phyloP scores from a whole-genome alignment of 2,329 filamentous ascomycete species.

The Aureobasidium musti region DNA sequence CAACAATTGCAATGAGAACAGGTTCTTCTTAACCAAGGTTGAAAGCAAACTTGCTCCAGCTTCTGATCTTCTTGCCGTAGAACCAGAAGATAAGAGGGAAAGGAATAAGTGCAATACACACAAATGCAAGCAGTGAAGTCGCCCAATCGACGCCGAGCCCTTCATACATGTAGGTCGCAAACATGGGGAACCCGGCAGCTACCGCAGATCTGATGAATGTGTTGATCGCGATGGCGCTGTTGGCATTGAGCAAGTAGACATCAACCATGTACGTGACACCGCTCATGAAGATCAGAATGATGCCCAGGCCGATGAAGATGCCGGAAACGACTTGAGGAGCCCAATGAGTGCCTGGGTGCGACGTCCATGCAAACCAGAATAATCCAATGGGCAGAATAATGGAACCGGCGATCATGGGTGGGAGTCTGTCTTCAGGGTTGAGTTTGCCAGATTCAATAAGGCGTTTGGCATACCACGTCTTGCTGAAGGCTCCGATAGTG shows the following conservation, averaged over 20 bases:
- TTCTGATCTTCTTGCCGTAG: slow-evolving; percentile 37
- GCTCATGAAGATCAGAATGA: slow-evolving; percentile 29
- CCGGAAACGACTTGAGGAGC: slow-evolving; percentile 28
- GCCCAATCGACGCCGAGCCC: slow-evolving; percentile 43
- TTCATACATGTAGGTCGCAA: slow-evolving; percentile 40
- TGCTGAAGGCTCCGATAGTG: slow-evolving; percentile 39
- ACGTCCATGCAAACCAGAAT: slow-evolving; percentile 31
- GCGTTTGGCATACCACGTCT: slow-evolving; percentile 41
- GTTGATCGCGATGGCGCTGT: slow-evolving; percentile 41
- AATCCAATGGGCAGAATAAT: slow-evolving; percentile 45
- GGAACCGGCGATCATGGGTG: slow-evolving; percentile 53
- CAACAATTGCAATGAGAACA: too few relatives aligned
- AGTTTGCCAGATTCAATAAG: slow-evolving; percentile 39
- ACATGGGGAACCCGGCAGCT: slow-evolving; percentile 44
- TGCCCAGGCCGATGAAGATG: slow-evolving; percentile 28
- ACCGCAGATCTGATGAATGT: slow-evolving; percentile 42
- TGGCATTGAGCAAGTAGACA: slow-evolving; percentile 42
- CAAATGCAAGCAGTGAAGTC: slow-evolving; percentile 40
- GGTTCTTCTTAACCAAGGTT: slow-evolving; percentile 8
- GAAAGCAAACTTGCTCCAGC: slow-evolving; percentile 35
- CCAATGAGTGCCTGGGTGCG: slow-evolving; percentile 10
- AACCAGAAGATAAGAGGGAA: slow-evolving; percentile 38
- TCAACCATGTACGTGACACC: slow-evolving; percentile 39
- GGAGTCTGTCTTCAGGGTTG: slow-evolving; percentile 49
- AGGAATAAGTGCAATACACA: slow-evolving; percentile 39